Evolutionary conservation across 2,329 filamentous ascomycete genomes (phyloP), one percentile per base, ranked within the genome.

Genomic region (Talaromyces amestolkiae): DNA sequence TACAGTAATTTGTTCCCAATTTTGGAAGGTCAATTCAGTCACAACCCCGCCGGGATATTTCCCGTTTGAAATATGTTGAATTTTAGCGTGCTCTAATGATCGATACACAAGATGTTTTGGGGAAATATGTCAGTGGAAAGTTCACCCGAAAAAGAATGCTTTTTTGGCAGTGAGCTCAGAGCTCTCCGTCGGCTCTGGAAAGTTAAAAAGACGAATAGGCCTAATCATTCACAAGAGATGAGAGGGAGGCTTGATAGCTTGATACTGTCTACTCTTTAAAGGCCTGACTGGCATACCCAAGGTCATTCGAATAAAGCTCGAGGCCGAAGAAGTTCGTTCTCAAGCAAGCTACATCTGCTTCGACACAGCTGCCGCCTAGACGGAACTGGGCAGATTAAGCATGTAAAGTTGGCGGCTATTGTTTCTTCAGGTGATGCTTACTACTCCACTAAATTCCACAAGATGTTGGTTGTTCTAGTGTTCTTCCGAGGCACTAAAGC

Each of bases 1-100:
- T 56, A 35, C 4, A 35, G 27, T 19, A 35, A 35, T 17, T 19
- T 56, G 31, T 56, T 56, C 31, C 53, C 31, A 1, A 56, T 15
- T 5, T 39, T 7, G 53, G 31, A 37, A 56, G 31, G 53, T 37
- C n/a, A 19, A 22, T 56, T 56, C 53, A 56, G 37, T 13, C n/a
- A 37, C n/a, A 37, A 56, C 53, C 53, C 53, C 53, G 8, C 53
- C 53, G 53, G 53, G 27, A 56, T 56, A 56, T 56, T 56, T 37
- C 53, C 53, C 17, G n/a, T 35, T 56, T 56, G 53, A 24, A 15
- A 35, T 37, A 7, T 31, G 3, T 11, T 22, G 5, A 13, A 17
- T 31, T 6, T n/a, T 33, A 33, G n/a, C 8, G 17, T 33, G 8
- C 15, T 24, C 27, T 31, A 31, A 31, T 15, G 45, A 47, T 24